Evolutionary conservation across 2,329 filamentous ascomycete genomes (phyloP).

Genomic region (Pseudogymnoascus sp.): DNA sequence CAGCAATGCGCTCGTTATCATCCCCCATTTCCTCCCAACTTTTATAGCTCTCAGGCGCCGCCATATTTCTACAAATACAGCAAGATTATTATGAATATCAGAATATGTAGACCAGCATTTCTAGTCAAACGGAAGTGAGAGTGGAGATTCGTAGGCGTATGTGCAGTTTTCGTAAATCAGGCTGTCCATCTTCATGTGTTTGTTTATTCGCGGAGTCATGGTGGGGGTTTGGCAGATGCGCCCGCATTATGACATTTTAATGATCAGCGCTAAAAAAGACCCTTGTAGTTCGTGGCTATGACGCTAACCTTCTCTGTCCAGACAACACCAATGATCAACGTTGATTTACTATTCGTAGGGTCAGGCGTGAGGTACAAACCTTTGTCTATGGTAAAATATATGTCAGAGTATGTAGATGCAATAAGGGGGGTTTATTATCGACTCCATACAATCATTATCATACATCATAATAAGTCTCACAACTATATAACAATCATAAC

Average conservation of each 20-base stretch:
- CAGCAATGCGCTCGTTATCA: background rate
- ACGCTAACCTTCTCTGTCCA: background rate
- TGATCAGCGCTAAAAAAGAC: background rate
- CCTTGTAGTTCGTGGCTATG: background rate
- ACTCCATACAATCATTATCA: too few relatives aligned
- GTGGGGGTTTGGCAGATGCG: background rate
- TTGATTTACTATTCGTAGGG: background rate
- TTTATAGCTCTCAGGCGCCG: background rate
- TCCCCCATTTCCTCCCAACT: background rate
- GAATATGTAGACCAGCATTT: background rate
- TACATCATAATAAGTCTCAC: too few relatives aligned
- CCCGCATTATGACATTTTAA: slow-evolving; percentile 5
- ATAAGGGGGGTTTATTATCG: too few relatives aligned
- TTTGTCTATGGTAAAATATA: background rate
- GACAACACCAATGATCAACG: background rate
- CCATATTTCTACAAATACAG: background rate
- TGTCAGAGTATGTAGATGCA: background rate
- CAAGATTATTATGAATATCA: background rate
- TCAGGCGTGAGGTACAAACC: background rate
- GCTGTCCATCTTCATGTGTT: background rate
- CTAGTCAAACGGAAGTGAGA: background rate
- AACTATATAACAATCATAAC: too few relatives aligned
- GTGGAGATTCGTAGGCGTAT: background rate
- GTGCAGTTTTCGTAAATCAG: background rate
- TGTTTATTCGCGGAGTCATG: background rate